Evolutionary conservation across 306 rosid species (phyloP).

Genomic region (Styphnolobium japonicum): DNA sequence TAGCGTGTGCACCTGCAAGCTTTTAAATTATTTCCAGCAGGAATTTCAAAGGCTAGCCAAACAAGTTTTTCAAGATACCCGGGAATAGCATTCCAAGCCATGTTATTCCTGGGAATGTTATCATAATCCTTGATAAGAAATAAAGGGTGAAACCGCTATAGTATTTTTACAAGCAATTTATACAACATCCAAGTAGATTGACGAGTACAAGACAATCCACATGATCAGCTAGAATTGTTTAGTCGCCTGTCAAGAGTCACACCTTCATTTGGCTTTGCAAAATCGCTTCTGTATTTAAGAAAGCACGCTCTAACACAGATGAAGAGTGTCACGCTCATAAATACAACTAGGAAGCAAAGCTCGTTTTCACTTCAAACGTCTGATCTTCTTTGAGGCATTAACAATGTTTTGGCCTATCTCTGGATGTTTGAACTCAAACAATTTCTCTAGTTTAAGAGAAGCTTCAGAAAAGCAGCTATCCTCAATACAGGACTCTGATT

Average conservation of each 20-base stretch:
- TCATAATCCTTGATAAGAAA: background rate
- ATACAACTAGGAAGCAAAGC: background rate
- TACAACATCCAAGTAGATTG: background rate
- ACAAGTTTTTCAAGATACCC: background rate
- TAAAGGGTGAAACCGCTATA: background rate
- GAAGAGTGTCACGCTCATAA: background rate
- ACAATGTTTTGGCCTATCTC: slow-evolving; percentile 67
- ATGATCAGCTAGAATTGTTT: too few relatives aligned
- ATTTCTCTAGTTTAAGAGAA: slow-evolving; percentile 60
- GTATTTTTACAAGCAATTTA: background rate
- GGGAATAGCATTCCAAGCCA: background rate
- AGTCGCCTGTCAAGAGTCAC: too few relatives aligned
- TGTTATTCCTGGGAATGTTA: background rate
- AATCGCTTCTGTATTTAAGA: background rate
- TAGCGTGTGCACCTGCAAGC: background rate
- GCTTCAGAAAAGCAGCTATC: slow-evolving; percentile 58
- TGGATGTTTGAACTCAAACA: slow-evolving; percentile 61
- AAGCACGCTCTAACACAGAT: background rate
- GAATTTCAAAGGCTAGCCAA: background rate
- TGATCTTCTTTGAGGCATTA: slow-evolving; percentile 57
- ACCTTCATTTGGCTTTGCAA: slow-evolving; percentile 15
- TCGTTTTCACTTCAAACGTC: slow-evolving; percentile 51
- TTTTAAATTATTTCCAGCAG: background rate
- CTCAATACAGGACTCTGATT: slow-evolving; percentile 50
- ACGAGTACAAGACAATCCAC: background rate